Base-by-base conservation (phyloP, 345 rosid genomes). In the Brassica carinata region DNA sequence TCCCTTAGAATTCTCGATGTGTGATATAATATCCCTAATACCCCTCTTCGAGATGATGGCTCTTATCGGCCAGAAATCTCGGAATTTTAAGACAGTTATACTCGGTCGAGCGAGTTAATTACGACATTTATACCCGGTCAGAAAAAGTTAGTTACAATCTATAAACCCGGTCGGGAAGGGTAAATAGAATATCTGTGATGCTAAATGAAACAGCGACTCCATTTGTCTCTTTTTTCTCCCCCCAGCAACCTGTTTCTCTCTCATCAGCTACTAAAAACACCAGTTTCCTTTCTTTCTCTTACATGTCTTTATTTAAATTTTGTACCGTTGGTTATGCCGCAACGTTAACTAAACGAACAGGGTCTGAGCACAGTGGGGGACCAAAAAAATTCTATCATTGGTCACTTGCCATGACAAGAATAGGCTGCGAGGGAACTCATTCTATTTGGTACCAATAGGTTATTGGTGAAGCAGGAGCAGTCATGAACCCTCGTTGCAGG, bases 381-480 rank as follows among this genome's bases (percentile, higher is more conserved):
- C 26, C 26, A 23, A 23, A 23, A 23, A 23, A 23, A 23, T 23
- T 23, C 26, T 30, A 30, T 98, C 98, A 3, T 89, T 87, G 63
- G 91, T 85, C 80, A 91, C 98, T 85, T 95, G 96, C 40, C 99
- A 95, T 89, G 76, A 93, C 98, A 77, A 88, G 90, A 75, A 93
- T 84, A 15, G 98, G 99, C 85, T 93, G 93, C 81, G 94, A 82
- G 77, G 93, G 93, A 82, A 93, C 97, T 72, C 97, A 95, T 17
- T 98, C 90, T 83, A 95, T 83, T 73, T 95, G 98, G 78, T 95
- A 95, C 99, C 99, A 95, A 69, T 91, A 98, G 65, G 97, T 94
- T 69, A 94, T 94, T 23, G 98, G 96, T 17, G 97, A 89, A 63
- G 98, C 99, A 38, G 98, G 99, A 51, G 96, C 96, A 31, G 99